Evolutionary conservation across 768 basidiomycete species (phyloP).

Genomic region (Rhodosporidiobolus sp.): DNA sequence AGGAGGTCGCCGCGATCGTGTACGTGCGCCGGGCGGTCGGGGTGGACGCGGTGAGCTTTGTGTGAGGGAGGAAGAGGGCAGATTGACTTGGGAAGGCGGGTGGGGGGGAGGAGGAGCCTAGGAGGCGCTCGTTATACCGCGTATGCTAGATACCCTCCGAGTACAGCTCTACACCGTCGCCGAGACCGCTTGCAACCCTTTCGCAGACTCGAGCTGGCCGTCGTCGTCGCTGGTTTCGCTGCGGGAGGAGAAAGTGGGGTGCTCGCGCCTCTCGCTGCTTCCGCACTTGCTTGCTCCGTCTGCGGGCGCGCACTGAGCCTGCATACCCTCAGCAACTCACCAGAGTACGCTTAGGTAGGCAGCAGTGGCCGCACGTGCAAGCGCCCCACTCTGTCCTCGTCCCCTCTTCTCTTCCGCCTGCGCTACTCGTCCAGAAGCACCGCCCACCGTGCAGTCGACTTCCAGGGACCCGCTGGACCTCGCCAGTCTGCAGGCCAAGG

Average conservation of each 20-base stretch:
- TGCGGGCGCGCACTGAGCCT: too few relatives aligned
- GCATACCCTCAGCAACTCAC: too few relatives aligned
- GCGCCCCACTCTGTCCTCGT: neutral
- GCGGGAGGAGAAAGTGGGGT: too few relatives aligned
- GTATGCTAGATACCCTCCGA: too few relatives aligned
- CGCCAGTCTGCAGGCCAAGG: neutral
- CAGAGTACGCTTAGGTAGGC: too few relatives aligned
- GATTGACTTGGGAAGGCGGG: neutral
- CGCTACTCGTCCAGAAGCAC: neutral
- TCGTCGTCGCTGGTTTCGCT: too few relatives aligned
- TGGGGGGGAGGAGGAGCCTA: neutral
- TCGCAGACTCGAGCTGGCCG: too few relatives aligned
- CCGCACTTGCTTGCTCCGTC: too few relatives aligned
- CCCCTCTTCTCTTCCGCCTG: neutral
- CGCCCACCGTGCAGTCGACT: neutral
- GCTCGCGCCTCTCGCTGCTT: too few relatives aligned
- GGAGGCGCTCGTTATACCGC: neutral
- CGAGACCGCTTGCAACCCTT: too few relatives aligned
- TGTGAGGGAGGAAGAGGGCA: constrained; percentile 3
- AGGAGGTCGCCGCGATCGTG: constrained; percentile 81
- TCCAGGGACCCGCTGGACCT: neutral
- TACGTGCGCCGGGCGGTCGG: constrained; percentile 78
- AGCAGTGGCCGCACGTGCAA: too few relatives aligned
- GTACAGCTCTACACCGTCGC: too few relatives aligned
- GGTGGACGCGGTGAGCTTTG: constrained; percentile 57